phyloP scores from a whole-genome alignment of 2,329 filamentous ascomycete species.

The Nemania diffusa region DNA sequence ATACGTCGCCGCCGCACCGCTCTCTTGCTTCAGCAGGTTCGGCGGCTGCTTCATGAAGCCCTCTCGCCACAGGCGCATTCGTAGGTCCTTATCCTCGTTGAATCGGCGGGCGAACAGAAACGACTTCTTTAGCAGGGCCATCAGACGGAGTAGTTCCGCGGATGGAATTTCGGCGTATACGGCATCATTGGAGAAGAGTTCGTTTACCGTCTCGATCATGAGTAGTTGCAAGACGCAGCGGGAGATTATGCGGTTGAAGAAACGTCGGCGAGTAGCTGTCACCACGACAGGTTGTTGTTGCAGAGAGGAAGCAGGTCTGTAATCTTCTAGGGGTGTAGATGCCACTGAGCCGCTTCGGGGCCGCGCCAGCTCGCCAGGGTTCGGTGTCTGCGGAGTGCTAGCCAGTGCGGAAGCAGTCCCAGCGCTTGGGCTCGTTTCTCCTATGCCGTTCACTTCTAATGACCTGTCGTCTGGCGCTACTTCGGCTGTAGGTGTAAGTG shows the following conservation, averaged over 20 bases:
- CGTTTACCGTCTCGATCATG: slow-evolving; percentile 99
- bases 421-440: slow-evolving; percentile 54
- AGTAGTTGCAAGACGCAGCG: slow-evolving; percentile 96
- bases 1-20: slow-evolving; percentile 91
- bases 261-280: slow-evolving; percentile 88
- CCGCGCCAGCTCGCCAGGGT: slow-evolving; percentile 38
- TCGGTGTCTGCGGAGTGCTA: slow-evolving; percentile 38
- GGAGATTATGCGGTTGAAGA: slow-evolving; percentile 99
- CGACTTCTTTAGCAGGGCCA: slow-evolving; percentile 93
- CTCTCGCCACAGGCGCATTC: slow-evolving; percentile 93
- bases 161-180: slow-evolving; percentile 96
- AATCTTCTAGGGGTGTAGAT: slow-evolving; percentile 78
- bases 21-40: slow-evolving; percentile 97
- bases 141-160: slow-evolving; percentile 86
- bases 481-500: slow-evolving; percentile 55
- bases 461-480: slow-evolving; percentile 62
- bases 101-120: slow-evolving; percentile 98
- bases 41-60: slow-evolving; percentile 99
- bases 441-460: slow-evolving; percentile 68
- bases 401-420: slow-evolving; percentile 48
- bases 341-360: slow-evolving; percentile 47
- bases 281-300: slow-evolving; percentile 93
- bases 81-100: slow-evolving; percentile 95
- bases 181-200: slow-evolving; percentile 96
- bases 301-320: slow-evolving; percentile 77